Evolutionary conservation across 2,329 filamentous ascomycete species (phyloP), one percentile per base, ranked within the genome.

Genomic region (Trichoderma breve): DNA sequence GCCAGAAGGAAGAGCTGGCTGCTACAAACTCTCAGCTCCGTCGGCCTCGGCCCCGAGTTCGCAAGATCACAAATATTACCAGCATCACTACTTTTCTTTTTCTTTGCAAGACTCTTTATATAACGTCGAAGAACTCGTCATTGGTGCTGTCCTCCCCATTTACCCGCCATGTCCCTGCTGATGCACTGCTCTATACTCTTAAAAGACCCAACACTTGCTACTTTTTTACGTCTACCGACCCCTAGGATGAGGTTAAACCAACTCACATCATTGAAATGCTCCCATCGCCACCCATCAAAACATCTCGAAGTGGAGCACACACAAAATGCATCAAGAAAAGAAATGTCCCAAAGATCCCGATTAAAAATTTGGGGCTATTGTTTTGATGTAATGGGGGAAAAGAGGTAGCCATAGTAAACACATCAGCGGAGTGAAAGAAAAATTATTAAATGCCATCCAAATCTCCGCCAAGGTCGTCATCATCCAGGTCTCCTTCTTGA

Each of bases 401-500:
- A 47, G 14, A 43, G 34, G 61, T 57, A 71, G 63, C 73, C 73
- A 67, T 72, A 74, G 65, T 76, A 68, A 68, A 66, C 47, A 74
- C 72, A 73, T 66, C 70, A 63, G 47, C 66, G 66, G n/a, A 63
- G 43, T 66, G 34, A 39, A 32, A 21, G 65, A 68, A 34, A 55
- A 43, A 69, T 63, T 51, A 75, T 89, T 92, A 98, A 87, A 98
- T 94, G 78, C 94, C 95, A 78, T 98, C 96, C 82, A 98, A 98
- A 79, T 98, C 95, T 72, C 94, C 95, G 69, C 93, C 94, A 62
- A 97, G 91, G 84, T 98, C 96, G 79, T 98, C 96, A 78, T 98
- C 96, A 78, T 98, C 96, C 82, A 97, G 88, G 79, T 99, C 96
- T 24, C 95, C 96, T 76, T 98, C 96, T 83, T 97, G 94, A 80